Evolutionary conservation across 2,329 filamentous ascomycete species (phyloP).

Genomic region (Microascus cirrosus): DNA sequence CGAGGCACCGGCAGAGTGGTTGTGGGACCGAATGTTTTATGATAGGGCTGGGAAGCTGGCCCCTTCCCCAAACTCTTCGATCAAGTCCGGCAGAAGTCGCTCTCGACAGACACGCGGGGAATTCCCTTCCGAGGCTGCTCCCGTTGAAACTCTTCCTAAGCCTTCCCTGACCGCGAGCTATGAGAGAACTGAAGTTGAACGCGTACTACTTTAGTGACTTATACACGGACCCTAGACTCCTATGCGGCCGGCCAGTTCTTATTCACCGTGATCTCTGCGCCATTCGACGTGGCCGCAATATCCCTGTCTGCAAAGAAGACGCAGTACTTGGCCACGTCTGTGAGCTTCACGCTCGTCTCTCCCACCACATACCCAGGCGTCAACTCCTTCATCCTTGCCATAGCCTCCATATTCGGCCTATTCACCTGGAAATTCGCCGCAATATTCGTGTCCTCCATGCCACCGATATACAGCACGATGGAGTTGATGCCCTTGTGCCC

Average conservation of each 20-base stretch:
- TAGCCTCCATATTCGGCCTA: conserved; percentile 19
- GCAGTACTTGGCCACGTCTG: conserved; percentile 26
- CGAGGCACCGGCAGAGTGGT: too few relatives aligned
- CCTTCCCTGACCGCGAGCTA: too few relatives aligned
- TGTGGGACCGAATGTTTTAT: too few relatives aligned
- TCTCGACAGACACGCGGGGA: too few relatives aligned
- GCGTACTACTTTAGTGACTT: neutral
- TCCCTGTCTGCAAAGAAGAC: conserved; percentile 21
- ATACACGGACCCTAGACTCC: neutral
- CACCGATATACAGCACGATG: conserved; percentile 38
- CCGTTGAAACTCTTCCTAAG: too few relatives aligned
- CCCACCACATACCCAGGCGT: conserved; percentile 17
- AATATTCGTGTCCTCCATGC: conserved; percentile 44
- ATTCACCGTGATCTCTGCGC: conserved; percentile 19
- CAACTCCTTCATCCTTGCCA: conserved; percentile 13
- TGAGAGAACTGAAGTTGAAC: neutral
- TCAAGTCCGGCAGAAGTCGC: too few relatives aligned
- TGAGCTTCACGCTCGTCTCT: conserved; percentile 16
- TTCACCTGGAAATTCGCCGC: conserved; percentile 25
- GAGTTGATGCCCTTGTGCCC: conserved; percentile 39
- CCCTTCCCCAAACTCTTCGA: too few relatives aligned
- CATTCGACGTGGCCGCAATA: conserved; percentile 20
- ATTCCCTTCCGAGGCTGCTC: too few relatives aligned
- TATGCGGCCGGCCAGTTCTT: conserved; percentile 23
- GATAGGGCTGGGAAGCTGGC: too few relatives aligned